Evolutionary conservation across 2,329 filamentous ascomycete genomes (phyloP).

Genomic region (Curvularia lunata): DNA sequence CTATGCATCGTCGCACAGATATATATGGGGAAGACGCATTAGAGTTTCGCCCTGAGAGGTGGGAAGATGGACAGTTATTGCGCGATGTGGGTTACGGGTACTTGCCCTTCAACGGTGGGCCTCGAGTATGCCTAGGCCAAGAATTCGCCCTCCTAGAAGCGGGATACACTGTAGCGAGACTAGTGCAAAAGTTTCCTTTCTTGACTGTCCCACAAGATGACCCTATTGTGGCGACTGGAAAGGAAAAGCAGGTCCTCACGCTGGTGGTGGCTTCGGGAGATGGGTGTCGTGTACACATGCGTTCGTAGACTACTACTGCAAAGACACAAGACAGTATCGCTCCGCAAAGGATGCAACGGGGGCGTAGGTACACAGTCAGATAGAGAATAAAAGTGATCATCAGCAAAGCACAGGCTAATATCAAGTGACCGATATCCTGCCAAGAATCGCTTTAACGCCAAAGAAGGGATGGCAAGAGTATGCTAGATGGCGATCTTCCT

Average conservation of each 20-base stretch:
- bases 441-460: too few species aligned
- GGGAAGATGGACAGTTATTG: slow-evolving; percentile 31
- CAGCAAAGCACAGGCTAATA: too few species aligned
- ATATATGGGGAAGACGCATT: slow-evolving; percentile 47
- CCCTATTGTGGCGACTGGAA: slow-evolving; percentile 3
- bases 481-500: too few species aligned
- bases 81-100: slow-evolving; percentile 30
- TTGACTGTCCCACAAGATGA: slow-evolving; percentile 10
- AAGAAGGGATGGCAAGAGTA: too few species aligned
- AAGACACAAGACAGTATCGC: neutral
- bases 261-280: slow-evolving; percentile 23
- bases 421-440: too few species aligned
- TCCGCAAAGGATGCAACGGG: neutral
- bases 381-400: too few species aligned
- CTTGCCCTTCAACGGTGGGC: slow-evolving; percentile 41
- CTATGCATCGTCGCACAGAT: slow-evolving; percentile 44
- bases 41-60: slow-evolving; percentile 45
- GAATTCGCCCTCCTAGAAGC: slow-evolving; percentile 40
- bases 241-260: slow-evolving; percentile 23
- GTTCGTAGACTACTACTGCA: neutral
- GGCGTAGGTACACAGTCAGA: too few species aligned
- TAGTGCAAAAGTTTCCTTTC: slow-evolving; percentile 32
- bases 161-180: slow-evolving; percentile 31
- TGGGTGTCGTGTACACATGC: slow-evolving; percentile 12
- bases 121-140: slow-evolving; percentile 39